Evolutionary conservation across 2,329 filamentous ascomycete genomes (phyloP), one percentile per base, ranked within the genome.

Genomic region (Davidsoniella australis): DNA sequence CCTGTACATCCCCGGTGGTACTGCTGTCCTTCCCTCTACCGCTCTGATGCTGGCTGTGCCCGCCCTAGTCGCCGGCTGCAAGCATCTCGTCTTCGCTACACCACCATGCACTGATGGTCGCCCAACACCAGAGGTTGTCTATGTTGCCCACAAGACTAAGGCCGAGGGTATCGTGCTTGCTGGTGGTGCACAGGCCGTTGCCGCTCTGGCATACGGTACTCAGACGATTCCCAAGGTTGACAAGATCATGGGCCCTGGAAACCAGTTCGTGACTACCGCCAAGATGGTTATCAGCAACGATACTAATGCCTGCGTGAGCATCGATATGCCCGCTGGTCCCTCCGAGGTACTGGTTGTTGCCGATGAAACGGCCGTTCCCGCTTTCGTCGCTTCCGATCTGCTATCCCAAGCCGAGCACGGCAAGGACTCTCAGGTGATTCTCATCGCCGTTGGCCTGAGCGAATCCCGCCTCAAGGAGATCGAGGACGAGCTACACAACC

Each of bases 201-300:
- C 89, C 17, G 91, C 91, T 44, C 83, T 98, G 81, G 91, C 91
- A 2, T 98, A 98, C 66, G 91, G 91, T 44, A 98, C 91, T 0
- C 83, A 95, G 65, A 89, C 80, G 57, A 78, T 98, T 46, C 85
- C 72, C 64, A 98, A 98, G 69, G 91, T 98, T 6, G 91, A 98
- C 72, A 98, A 98, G 76, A 95, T 98, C 57, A 77, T 96, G 10
- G 91, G 91, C 0, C 91, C 91, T 2, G 91, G 91, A 36, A 98
- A 98, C 66, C 91, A 96, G 64, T 98, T 96, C 61, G 91, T 98
- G 39, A 98, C 91, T 0, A 91, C 91, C 0, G 91, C 85, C 47
- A 98, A 98, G 75, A 98, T 98, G 91, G 75, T 88, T 58, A 91
- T 98, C 41, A 85, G 82, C 65, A 98, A 98, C 64, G 91, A 98